These are phyloP conservation scores for Gastrolobium villosum DNA, from an alignment of 306 rosid genomes.

Conservation along the genomic window DNA sequence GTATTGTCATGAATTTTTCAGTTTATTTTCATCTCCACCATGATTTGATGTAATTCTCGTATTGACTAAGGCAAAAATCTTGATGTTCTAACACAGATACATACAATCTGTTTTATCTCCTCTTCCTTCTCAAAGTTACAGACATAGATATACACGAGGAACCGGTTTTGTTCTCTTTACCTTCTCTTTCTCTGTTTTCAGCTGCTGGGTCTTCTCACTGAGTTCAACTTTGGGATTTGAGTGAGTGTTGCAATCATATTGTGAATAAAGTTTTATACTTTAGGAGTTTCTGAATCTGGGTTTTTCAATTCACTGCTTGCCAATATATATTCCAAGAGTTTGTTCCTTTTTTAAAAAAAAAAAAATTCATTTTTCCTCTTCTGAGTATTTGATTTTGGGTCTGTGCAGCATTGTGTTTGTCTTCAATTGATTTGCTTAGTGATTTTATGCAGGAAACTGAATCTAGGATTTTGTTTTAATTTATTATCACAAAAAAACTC, in stretches of 20 bases:
- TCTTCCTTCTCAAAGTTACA: not conserved
- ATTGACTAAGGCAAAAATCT: not conserved
- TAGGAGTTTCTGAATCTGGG: constrained; percentile 41
- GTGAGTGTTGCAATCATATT: constrained; percentile 8
- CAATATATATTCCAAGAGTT: constrained; percentile 17
- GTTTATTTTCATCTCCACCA: not conserved
- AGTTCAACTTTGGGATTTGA: not conserved
- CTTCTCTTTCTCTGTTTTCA: constrained; percentile 9
- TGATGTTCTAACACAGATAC: not conserved
- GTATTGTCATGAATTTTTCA: not conserved
- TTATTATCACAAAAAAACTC: not conserved
- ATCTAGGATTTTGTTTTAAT: not conserved
- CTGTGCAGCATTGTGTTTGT: constrained; percentile 5
- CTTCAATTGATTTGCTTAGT: constrained; percentile 32
- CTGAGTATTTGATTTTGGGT: not conserved
- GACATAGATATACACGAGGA: not conserved
- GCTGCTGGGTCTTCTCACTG: not conserved
- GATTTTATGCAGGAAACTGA: constrained; percentile 31
- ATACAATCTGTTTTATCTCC: not conserved
- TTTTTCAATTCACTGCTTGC: constrained; percentile 6
- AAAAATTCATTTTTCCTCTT: not conserved
- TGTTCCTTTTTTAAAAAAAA: not conserved
- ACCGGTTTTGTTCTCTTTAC: not conserved
- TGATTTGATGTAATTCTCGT: not conserved
- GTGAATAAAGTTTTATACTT: constrained; percentile 20